These are phyloP conservation scores for Cadophora gregata DNA, from an alignment of 2,329 filamentous ascomycete genomes.

Conservation along the genomic window DNA sequence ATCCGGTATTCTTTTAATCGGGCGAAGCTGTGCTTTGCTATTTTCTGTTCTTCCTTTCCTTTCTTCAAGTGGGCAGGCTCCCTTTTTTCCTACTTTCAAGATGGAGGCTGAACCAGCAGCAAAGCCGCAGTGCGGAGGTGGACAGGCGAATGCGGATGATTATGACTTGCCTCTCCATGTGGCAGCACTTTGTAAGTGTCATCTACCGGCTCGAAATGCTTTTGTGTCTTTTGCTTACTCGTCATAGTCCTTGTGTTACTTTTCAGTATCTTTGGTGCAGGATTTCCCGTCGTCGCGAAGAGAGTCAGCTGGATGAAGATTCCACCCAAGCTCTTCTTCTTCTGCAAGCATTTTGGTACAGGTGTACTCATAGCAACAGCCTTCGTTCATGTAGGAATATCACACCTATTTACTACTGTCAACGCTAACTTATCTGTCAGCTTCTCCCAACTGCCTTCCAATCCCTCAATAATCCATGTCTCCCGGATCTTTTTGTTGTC, in stretches of 20 bases:
- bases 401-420: neutral
- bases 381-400: constrained; percentile 66
- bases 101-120: neutral
- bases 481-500: constrained; percentile 52
- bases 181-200: constrained; percentile 56
- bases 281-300: constrained; percentile 67
- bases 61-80: constrained; percentile 4
- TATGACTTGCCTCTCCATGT: constrained; percentile 74
- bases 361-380: constrained; percentile 82
- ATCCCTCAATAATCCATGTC: constrained; percentile 70
- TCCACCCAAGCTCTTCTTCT: constrained; percentile 66
- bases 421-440: constrained; percentile 25
- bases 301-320: constrained; percentile 48
- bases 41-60: neutral
- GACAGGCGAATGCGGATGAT: constrained; percentile 17
- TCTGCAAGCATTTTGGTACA: constrained; percentile 77
- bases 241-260: constrained; percentile 12
- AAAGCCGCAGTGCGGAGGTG: constrained; percentile 32
- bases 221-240: constrained; percentile 1
- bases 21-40: constrained; percentile 17
- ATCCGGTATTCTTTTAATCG: constrained; percentile 5
- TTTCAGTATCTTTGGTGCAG: constrained; percentile 52
- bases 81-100: neutral
- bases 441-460: constrained; percentile 73
- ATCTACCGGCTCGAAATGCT: neutral